Base-by-base conservation (phyloP, 352 stramenopile species). In the Pilasporangium apinafurcum region DNA sequence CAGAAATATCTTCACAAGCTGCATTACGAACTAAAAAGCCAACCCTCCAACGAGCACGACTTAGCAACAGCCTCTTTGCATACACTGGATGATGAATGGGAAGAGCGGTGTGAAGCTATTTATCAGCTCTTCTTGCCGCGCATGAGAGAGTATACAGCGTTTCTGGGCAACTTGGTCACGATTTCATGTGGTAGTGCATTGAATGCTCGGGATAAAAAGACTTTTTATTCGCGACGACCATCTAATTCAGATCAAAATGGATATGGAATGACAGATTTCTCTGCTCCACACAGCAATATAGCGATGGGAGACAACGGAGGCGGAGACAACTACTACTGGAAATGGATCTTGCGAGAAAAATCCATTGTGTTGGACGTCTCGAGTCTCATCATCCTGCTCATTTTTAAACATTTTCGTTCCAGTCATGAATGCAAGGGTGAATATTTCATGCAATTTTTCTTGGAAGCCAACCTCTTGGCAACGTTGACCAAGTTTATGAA, bases 401-500 rank as follows among this genome's bases (percentile, higher is more conserved):
- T 92, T 29, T 82, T 78, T 55, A 92, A 92, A 51, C 76, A 92
- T 37, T 84, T 86, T 10, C 76, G 80, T 25, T 65, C 63, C 28
- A 86, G 69, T 43, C 72, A 92, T 38, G 50, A 65, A 17, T 86
- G 68, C 51, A 92, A 92, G 48, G 74, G 60, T 31, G 80, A 92
- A 38, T 88, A 88, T 41, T 68, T 87, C 21, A 78, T 83, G 51
- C 73, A 88, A 53, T 86, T 87, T 53, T 86, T 86, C 44, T 57
- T 89, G 18, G 80, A 92, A 21, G 75, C 70, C 31, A 86, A 85
- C 40, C 32, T 89, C 26, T 50, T 89, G 21, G 62, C 59, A 35
- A 87, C 80, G 9, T 25, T 87, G 28, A 92, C 76, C 42, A 92
- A 92, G 48, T 92, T 89, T 47, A 86, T 92, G 74, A 92, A 92